Conservation (phyloP, 129 eudicot species). For the Chrysanthemum makinoi region DNA sequence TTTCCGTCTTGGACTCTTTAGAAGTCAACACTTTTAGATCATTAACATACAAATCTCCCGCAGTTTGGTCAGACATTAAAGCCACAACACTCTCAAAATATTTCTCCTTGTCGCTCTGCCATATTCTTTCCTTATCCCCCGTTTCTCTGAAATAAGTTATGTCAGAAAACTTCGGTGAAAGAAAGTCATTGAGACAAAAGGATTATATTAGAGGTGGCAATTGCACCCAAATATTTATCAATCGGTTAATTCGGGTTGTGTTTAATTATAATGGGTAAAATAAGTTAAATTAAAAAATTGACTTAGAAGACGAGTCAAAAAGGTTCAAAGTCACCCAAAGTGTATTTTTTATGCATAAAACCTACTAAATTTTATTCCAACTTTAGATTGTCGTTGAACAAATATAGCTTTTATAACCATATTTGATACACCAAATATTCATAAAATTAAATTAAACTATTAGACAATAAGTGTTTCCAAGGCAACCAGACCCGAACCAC, state of each 20-base stretch:
- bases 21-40: conserved; percentile 71
- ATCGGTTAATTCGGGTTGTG: neutral
- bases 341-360: too few relatives aligned
- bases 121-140: conserved; percentile 82
- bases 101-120: conserved; percentile 95
- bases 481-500: neutral
- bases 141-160: conserved; percentile 55
- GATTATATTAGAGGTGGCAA: too few relatives aligned
- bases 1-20: conserved; percentile 94
- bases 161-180: conserved; percentile 17
- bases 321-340: too few relatives aligned
- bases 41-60: conserved; percentile 54
- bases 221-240: too few relatives aligned
- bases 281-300: too few relatives aligned
- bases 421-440: neutral
- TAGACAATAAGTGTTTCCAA: conserved; percentile 2
- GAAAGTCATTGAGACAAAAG: neutral
- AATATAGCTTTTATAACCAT: neutral
- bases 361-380: neutral
- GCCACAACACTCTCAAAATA: conserved; percentile 86
- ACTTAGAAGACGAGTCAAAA: too few relatives aligned
- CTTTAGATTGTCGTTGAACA: too few relatives aligned
- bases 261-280: neutral
- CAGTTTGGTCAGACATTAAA: conserved; percentile 79
- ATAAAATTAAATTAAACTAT: neutral